Percentiles rank a stretch among this genome's conserved stretches.
These are phyloP conservation scores for Elaeis guineensis DNA, from an alignment of 176 grass and related monocot species.

Conservation along the genomic window DNA sequence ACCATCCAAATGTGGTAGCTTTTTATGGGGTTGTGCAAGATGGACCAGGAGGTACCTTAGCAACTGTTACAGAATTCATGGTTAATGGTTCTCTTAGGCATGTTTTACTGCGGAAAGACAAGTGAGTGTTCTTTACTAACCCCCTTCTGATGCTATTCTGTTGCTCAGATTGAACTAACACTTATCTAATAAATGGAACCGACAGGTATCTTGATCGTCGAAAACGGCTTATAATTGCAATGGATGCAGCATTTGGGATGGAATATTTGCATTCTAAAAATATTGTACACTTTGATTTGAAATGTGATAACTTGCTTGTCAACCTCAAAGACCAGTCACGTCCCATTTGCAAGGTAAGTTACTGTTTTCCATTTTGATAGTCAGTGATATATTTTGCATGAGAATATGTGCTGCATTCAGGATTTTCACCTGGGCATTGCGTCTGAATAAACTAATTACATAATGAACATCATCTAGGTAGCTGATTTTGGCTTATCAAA, in stretches of 20 bases:
- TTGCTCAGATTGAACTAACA: too few species aligned
- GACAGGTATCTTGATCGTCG: slow-evolving; percentile 72
- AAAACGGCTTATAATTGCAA: slow-evolving; percentile 81
- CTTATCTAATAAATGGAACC: slow-evolving; percentile 14
- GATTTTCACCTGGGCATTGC: background rate
- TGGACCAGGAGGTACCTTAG: slow-evolving; percentile 79
- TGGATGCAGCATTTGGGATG: slow-evolving; percentile 88
- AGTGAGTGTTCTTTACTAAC: slow-evolving; percentile 31
- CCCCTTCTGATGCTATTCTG: too few species aligned
- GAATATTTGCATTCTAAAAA: slow-evolving; percentile 96
- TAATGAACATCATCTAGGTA: slow-evolving; percentile 30
- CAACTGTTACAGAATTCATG: slow-evolving; percentile 93
- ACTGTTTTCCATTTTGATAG: slow-evolving; percentile 6
- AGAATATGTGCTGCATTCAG: background rate
- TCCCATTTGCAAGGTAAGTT: slow-evolving; percentile 73
- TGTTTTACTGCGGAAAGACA: slow-evolving; percentile 92
- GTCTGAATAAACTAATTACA: background rate
- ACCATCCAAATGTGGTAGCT: slow-evolving; percentile 93
- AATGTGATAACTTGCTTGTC: slow-evolving; percentile 89
- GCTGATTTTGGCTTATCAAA: slow-evolving; percentile 91
- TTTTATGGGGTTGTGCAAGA: slow-evolving; percentile 92
- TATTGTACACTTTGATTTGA: slow-evolving; percentile 92
- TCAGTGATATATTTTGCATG: too few species aligned
- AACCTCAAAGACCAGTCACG: slow-evolving; percentile 93
- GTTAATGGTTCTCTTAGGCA: slow-evolving; percentile 97